Evolutionary conservation across 805 yeast species (phyloP), one percentile per base, ranked within the genome.

Genomic region (Cephaloascus fragrans): DNA sequence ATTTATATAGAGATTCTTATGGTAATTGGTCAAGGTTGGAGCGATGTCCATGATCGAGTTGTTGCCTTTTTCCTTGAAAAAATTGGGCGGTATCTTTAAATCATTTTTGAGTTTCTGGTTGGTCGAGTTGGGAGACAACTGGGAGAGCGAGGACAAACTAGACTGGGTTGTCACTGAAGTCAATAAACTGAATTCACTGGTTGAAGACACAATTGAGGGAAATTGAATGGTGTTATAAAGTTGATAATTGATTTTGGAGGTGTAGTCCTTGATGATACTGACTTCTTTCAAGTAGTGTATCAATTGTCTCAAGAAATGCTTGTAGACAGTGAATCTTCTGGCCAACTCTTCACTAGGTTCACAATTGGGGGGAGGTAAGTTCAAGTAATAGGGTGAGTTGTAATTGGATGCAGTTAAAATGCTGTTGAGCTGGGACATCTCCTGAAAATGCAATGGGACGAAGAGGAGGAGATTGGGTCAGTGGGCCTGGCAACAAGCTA

Each of bases 301-400:
- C 44, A 75, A 56, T 47, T 75, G 79, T 50, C 71, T 74, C 44
- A 75, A 62, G 40, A 74, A 64, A 51, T 66, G 64, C 39, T 77
- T 62, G 77, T 78, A 75, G n/a, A 77, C 74, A 40, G 68, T 71
- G 49, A 75, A 74, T 39, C 81, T 52, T 41, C 66, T 66, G 26
- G 76, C 73, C 44, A 75, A 56, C 20, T 69, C 67, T 46, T 75
- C 80, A 4, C 76, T 69, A 34, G 72, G 72, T 38, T 50, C 57
- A 33, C 67, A 47, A 38, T 63, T 68, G 38, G 45, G 55, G 2
- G 53, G 35, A 3, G 72, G 72, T n/a, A 65, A 51, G 39, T 63
- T 63, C 39, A 57, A 45, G 42, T 50, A 58, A 50, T 59, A 67
- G 10, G 72, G 72, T 14, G 64, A 57, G 35, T 49, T 44, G 23